Base-by-base conservation (phyloP, 228 moss, liverwort and hornwort species). In the Sphagnum magellanicum region DNA sequence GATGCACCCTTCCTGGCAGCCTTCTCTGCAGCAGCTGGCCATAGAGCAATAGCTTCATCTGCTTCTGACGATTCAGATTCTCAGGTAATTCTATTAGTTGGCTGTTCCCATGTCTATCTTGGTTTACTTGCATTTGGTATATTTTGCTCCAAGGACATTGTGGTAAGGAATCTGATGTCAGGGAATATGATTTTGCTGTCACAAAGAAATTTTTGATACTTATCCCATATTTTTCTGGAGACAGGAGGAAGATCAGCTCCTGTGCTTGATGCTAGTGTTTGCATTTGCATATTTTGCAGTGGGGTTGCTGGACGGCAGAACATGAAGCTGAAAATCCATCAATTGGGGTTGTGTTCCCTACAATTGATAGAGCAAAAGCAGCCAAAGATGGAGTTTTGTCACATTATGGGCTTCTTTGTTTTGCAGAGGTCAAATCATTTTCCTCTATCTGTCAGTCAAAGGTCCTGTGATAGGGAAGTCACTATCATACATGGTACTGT, bases 1-100 rank as follows among this genome's bases (percentile, higher is more conserved):
- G 81, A 84, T 78, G 75, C 78, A 59, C 66, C 77, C 5, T 84
- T 84, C 63, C 59, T 84, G 61, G 84, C 84, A 15, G 80, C 84
- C 51, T 84, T 84, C 77, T 72, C 84, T 78, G 84, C 74, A 60
- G 84, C 81, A 50, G 78, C 75, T 5, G 80, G 84, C 11, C 72
- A 75, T 53, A 78, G 67, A 66, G 72, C 74, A 16, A 13, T 48
- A 53, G 50, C 67, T 50, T 70, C 73, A 50, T 71, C 66, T 46
- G 63, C 61, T 10, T 78, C 79, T 57, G 73, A 73, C 49, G 84
- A 84, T 16, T 84, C 84, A 11, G 84, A 84, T 53, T 63, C 84
- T 52, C 72, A 78, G 84, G 84, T 84, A 59, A 46, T 68, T 55
- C 49, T 10, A n/a, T 53, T 5, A 5, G 53, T 68, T 32, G 32